Base-by-base conservation (phyloP, 352 stramenopile species). In the Peronosclerospora sorghi region DNA sequence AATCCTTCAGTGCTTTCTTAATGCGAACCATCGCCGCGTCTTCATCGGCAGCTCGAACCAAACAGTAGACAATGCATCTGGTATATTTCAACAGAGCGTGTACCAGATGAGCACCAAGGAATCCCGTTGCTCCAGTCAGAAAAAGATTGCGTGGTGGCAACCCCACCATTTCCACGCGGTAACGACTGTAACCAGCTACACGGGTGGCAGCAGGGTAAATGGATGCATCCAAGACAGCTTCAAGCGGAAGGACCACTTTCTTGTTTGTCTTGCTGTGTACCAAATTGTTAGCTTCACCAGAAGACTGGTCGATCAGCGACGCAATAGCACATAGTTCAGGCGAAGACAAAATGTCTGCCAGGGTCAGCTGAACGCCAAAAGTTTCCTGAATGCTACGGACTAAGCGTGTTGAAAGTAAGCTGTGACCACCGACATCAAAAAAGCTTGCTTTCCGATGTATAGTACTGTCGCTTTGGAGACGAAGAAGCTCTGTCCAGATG, bases 51-150 rank as follows among this genome's bases (percentile, higher is more conserved):
- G 70, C 76, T 26, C 84, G 78, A 1, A 95, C 74, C 21, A 96
- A 53, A 30, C 84, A 94, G 48, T 89, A 90, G 4, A 95, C 69
- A 4, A 69, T 68, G 15, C 60, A 65, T 30, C 89, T 75, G 10
- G 74, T 73, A 35, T 78, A 55, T 15, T 70, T 71, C 20, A 96
- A 54, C 9, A 96, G 58, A 54, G 88, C 51, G 18, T 87, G 66
- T 5, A 96, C 62, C 28, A 96, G 54, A 48, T 95, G 81, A 1
- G 51, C 77, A 38, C 87, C 87, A 12, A 96, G 68, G 45, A 94
- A 96, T 10, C 87, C 87, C 12, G 87, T 96, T n/a, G 66, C 83
- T 19, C 87, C 87, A 2, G 87, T 96, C 41, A 96, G 52, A 20
- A 96, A 83, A 14, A 96, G 43, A 37, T 73, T 84, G 19, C 71